Evolutionary conservation across 257 asterid genomes (phyloP), one percentile per base, ranked within the genome.

Genomic region (Scutellaria barbata): DNA sequence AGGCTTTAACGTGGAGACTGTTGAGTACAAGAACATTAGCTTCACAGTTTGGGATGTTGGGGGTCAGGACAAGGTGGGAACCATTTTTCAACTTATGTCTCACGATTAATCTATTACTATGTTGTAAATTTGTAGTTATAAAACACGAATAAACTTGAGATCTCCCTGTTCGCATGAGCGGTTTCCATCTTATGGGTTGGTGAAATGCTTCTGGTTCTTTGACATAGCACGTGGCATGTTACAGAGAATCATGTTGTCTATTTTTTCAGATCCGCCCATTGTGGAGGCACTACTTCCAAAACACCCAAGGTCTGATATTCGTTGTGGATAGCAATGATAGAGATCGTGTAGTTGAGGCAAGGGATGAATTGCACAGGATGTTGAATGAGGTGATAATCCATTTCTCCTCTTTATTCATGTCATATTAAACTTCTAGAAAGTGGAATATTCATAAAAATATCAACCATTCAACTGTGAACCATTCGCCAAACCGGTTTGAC

Each of bases 201-300:
- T 14, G 13, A 52, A 51, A 4, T 40, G 50, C 12, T 56, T 42
- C 7, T 5, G 16, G 50, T 54, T 40, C 18, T 43, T 35, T 25
- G 3, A 41, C 1, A 35, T 33, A 14, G 33, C 5, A 46, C 14
- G 40, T 12, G 60, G 48, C 30, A n/a, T 60, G 50, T 6, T 60
- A 11, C n/a, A 8, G 60, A 42, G 25, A 66, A 67, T 76, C 42
- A 59, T 55, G 11, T 30, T 51, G 64, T 16, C 17, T 50, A 46
- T 10, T 42, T 77, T 73, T 71, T 61, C 82, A 92, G 97, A 92
- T 92, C 73, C 96, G 97, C 76, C 96, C 98, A 63, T 73, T 92
- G 87, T 92, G 98, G 98, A 90, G 98, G 89, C 96, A 90, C 88
- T 92, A 92, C 81, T 92, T 92, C 87, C 96, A 92, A 59, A 92